A percentile compares a stretch with the other conserved stretches of the same genome.
Evolutionary conservation across 441 rosid species (phyloP).

Genomic region (Theobroma grandiflorum): DNA sequence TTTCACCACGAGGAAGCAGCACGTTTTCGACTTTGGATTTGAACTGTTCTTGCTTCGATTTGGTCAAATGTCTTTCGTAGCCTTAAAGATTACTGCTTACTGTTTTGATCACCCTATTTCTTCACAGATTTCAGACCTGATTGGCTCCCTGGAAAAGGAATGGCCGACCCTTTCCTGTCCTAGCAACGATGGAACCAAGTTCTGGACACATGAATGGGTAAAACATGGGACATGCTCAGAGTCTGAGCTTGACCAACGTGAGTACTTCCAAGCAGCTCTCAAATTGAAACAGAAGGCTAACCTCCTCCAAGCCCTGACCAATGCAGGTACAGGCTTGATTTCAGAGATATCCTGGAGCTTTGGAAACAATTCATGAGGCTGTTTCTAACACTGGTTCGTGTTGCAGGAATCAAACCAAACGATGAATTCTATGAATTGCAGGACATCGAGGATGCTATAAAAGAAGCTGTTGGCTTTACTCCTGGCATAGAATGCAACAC

Average conservation of each 20-base stretch:
- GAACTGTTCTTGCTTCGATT: not conserved
- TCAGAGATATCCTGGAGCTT: no score
- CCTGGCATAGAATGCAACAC: slow-evolving; percentile 75
- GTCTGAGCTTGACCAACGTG: slow-evolving; percentile 73
- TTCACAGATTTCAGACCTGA: slow-evolving; percentile 50
- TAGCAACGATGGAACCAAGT: slow-evolving; percentile 60
- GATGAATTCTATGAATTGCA: slow-evolving; percentile 58
- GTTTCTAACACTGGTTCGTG: not conserved
- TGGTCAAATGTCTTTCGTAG: not conserved
- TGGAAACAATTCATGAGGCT: not conserved
- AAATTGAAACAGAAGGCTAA: slow-evolving; percentile 53
- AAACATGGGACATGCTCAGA: slow-evolving; percentile 89
- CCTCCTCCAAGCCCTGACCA: slow-evolving; percentile 57
- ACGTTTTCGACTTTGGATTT: no score
- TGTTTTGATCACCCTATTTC: not conserved
- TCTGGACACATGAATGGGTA: slow-evolving; percentile 91
- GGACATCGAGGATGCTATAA: slow-evolving; percentile 61
- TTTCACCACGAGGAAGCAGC: no score
- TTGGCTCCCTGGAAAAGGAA: slow-evolving; percentile 42
- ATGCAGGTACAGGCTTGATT: slow-evolving; percentile 41
- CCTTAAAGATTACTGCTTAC: not conserved
- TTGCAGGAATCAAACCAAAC: slow-evolving; percentile 69
- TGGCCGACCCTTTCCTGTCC: slow-evolving; percentile 92
- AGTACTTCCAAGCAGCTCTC: slow-evolving; percentile 67
- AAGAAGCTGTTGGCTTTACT: slow-evolving; percentile 54